Percentiles rank a stretch among this genome's conserved stretches.
Conservation (phyloP, 306 rosid species). For the Delonix regia region DNA sequence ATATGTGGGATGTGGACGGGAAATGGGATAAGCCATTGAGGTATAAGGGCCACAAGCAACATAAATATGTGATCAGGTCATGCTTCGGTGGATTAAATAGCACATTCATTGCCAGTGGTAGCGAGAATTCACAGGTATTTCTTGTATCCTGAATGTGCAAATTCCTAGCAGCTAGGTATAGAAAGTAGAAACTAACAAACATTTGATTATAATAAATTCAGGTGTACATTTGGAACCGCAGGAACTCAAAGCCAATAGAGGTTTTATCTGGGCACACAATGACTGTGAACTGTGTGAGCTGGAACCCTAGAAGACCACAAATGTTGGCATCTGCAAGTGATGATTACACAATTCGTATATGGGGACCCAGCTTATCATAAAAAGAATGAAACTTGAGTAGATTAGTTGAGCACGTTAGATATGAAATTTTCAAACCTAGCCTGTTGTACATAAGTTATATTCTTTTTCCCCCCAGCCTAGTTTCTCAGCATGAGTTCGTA, state of each 20-base stretch:
- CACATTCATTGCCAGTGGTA: slow-evolving; percentile 84
- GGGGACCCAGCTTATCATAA: slow-evolving; percentile 66
- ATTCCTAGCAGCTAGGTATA: background rate
- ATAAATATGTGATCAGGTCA: slow-evolving; percentile 82
- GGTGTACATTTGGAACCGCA: slow-evolving; percentile 89
- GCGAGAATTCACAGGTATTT: slow-evolving; percentile 82
- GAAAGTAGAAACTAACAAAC: background rate
- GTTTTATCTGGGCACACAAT: slow-evolving; percentile 71
- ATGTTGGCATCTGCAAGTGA: slow-evolving; percentile 97
- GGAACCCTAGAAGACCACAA: slow-evolving; percentile 81
- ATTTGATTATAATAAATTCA: slow-evolving; percentile 39
- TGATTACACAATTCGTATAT: slow-evolving; percentile 77
- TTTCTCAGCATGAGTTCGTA: slow-evolving; percentile 50
- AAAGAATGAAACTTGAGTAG: slow-evolving; percentile 39
- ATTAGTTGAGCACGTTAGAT: slow-evolving; percentile 37
- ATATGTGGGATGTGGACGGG: slow-evolving; percentile 89
- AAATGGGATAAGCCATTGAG: slow-evolving; percentile 65
- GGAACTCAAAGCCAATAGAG: slow-evolving; percentile 63
- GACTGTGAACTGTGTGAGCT: slow-evolving; percentile 95
- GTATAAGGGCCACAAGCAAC: slow-evolving; percentile 66
- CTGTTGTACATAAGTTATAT: slow-evolving; percentile 45
- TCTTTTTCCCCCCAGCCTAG: slow-evolving; percentile 22
- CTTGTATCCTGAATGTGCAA: slow-evolving; percentile 10
- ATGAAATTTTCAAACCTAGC: slow-evolving; percentile 21
- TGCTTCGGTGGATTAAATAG: slow-evolving; percentile 87